A percentile compares a stretch with the other conserved stretches of the same genome.
Conservation (phyloP, 2,329 filamentous ascomycete species). For the Phaeoacremonium minimum region DNA sequence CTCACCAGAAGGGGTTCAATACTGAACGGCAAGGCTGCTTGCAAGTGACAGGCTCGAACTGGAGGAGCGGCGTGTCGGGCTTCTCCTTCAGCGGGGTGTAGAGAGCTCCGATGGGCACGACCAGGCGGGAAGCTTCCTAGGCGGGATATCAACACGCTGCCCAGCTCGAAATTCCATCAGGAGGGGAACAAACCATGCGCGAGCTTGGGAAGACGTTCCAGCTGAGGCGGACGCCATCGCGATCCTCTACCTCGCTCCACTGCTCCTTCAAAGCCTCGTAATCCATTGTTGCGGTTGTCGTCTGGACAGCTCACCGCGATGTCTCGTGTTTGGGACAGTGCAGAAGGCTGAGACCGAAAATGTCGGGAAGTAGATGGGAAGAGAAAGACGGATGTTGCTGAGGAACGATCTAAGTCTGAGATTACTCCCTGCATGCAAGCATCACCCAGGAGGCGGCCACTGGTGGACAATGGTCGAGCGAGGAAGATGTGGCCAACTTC, state of each 20-base stretch:
- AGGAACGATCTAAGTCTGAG: not conserved
- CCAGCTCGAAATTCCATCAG: not conserved
- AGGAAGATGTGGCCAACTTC: not conserved
- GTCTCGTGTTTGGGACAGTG: not conserved
- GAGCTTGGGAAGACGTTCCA: slow-evolving; percentile 99
- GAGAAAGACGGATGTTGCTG: not conserved
- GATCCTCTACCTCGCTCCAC: slow-evolving; percentile 94
- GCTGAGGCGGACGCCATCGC: slow-evolving; percentile 90
- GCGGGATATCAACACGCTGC: slow-evolving; percentile 16
- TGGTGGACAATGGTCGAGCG: not conserved
- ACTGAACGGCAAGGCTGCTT: slow-evolving; percentile 94
- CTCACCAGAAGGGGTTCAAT: slow-evolving; percentile 93
- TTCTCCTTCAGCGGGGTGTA: slow-evolving; percentile 97
- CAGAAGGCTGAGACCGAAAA: not conserved
- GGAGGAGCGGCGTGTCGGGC: slow-evolving; percentile 79
- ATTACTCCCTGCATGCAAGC: not conserved
- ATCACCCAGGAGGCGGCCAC: too few species aligned
- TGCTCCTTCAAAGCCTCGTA: slow-evolving; percentile 92
- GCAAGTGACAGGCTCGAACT: slow-evolving; percentile 96
- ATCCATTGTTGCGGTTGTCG: slow-evolving; percentile 57
- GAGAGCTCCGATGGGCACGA: slow-evolving; percentile 91
- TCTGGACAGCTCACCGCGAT: not conserved
- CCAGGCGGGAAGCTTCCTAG: slow-evolving; percentile 87
- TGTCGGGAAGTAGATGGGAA: too few species aligned
- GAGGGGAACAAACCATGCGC: slow-evolving; percentile 68